Percentiles rank a stretch among this genome's conserved stretches.
phyloP scores from a whole-genome alignment of 169 alveolate species.

The Plasmodium coatneyi region DNA sequence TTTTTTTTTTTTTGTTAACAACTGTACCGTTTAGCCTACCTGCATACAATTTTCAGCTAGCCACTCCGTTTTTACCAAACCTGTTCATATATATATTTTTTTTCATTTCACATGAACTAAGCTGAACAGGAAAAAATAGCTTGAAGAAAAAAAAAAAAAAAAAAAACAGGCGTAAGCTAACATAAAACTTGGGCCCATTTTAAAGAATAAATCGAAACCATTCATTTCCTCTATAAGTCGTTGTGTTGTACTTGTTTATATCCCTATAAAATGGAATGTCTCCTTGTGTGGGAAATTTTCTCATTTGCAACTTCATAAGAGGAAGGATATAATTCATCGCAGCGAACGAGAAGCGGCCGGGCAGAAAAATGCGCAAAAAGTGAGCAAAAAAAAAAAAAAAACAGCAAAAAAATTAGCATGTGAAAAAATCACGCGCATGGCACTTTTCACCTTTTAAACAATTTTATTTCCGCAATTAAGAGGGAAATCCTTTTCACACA shows the following conservation, averaged over 20 bases:
- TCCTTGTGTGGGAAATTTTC: background rate
- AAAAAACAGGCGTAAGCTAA: background rate
- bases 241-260: background rate
- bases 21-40: background rate
- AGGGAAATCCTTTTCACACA: background rate
- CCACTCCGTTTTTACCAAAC: background rate
- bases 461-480: background rate
- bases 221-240: background rate
- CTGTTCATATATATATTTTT: background rate
- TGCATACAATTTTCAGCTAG: background rate
- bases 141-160: background rate
- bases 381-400: background rate
- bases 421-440: background rate
- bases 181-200: background rate
- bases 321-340: background rate
- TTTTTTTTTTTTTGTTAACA: background rate
- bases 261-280: background rate
- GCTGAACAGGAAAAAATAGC: background rate
- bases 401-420: background rate
- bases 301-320: background rate
- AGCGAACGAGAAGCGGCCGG: background rate
- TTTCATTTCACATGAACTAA: background rate
- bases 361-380: background rate
- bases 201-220: background rate
- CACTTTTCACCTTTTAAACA: background rate